Percentiles rank a stretch among this genome's conserved stretches.
Conservation (phyloP, 177 flowering plant genomes). For the Vitis hybrid region DNA sequence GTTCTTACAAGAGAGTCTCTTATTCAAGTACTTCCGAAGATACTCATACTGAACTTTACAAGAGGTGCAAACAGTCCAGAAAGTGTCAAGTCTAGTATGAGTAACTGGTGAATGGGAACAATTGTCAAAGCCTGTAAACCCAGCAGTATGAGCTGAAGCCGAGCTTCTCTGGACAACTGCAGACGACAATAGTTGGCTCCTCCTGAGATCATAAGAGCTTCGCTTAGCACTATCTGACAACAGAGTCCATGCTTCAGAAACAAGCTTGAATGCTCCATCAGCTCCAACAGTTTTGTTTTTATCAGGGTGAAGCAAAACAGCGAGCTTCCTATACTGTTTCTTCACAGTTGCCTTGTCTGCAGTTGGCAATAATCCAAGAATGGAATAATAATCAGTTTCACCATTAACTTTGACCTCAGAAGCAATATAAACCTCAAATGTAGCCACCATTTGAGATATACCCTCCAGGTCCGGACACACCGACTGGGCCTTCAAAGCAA, state of each 20-base stretch:
- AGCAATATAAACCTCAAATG: conserved; percentile 62
- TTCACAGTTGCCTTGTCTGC: conserved; percentile 50
- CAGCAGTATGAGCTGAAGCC: conserved; percentile 32
- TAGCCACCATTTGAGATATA: conserved; percentile 71
- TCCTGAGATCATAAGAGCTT: conserved; percentile 46
- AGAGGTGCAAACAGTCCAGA: conserved; percentile 80
- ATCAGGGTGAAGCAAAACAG: conserved; percentile 78
- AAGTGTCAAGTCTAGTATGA: conserved; percentile 50
- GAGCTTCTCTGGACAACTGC: conserved; percentile 24
- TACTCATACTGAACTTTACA: conserved; percentile 83
- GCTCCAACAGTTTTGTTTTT: conserved; percentile 74
- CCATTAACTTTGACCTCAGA: conserved; percentile 45
- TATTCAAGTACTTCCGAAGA: conserved; percentile 68
- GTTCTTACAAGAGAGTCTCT: conserved; percentile 72
- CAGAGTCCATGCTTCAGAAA: conserved; percentile 74
- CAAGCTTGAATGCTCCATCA: conserved; percentile 78
- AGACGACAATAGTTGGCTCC: conserved; percentile 31
- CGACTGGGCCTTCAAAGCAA: conserved; percentile 62
- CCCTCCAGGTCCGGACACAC: conserved; percentile 67
- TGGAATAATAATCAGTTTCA: conserved; percentile 57
- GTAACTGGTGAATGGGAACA: conserved; percentile 31
- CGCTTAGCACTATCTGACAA: conserved; percentile 50
- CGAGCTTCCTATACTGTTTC: conserved; percentile 71
- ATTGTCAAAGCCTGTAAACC: conserved; percentile 24
- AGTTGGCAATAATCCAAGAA: conserved; percentile 62